A percentile compares a stretch with the other conserved stretches of the same genome.
These are phyloP conservation scores for Ustilago cynodontis DNA, from an alignment of 1,284 basidiomycete genomes.

Conservation along the genomic window DNA sequence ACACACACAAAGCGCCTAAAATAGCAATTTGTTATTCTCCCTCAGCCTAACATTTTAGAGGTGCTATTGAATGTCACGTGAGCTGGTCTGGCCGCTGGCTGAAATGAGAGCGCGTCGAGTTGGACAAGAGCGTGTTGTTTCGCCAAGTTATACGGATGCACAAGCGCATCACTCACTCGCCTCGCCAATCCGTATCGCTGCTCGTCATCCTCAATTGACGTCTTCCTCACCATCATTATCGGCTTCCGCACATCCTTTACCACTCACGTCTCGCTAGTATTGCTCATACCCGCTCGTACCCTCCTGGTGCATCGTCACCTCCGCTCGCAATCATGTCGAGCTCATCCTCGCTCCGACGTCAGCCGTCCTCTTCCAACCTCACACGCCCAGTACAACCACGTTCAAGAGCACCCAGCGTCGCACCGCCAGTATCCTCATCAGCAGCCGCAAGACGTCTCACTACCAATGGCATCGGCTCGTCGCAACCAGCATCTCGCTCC, in stretches of 20 bases:
- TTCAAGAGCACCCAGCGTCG: conserved; percentile 46
- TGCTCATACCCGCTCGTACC: conserved; percentile 6
- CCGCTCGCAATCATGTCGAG: conserved; percentile 32
- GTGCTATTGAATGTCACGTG: conserved; percentile 14
- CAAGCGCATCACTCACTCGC: conserved; percentile 6
- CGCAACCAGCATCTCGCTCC: conserved; percentile 22
- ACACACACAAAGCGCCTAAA: background rate
- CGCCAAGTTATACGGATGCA: conserved; percentile 6
- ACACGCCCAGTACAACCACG: conserved; percentile 38
- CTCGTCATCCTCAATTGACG: background rate
- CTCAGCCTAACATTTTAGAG: conserved; percentile 2
- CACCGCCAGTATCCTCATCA: conserved; percentile 41
- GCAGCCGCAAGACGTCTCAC: conserved; percentile 38
- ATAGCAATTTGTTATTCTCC: background rate
- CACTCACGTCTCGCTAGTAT: background rate
- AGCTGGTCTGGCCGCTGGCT: background rate
- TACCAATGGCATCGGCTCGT: conserved; percentile 9
- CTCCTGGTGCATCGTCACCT: conserved; percentile 4
- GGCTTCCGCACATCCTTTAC: background rate
- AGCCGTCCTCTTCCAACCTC: conserved; percentile 40
- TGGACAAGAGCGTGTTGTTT: conserved; percentile 31
- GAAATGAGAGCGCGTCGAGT: conserved; percentile 30
- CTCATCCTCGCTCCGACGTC: conserved; percentile 36
- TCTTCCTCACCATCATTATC: conserved; percentile 24
- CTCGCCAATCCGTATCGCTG: background rate